Base-by-base conservation (phyloP, 2,329 filamentous ascomycete genomes). In the Epicoccum nigrum region DNA sequence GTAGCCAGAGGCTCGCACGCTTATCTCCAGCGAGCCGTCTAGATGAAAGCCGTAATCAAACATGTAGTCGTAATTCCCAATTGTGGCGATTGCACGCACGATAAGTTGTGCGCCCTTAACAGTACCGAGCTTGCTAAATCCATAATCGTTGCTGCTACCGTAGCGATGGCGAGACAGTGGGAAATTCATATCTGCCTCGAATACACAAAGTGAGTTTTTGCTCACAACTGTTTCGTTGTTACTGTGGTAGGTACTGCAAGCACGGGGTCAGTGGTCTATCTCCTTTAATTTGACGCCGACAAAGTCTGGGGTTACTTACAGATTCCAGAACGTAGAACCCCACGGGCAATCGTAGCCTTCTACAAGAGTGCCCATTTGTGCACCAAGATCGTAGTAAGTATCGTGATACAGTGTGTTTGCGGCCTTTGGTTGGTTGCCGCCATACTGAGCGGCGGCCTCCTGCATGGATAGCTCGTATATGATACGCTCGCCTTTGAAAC, bases 401-500 rank as follows among this genome's bases (percentile, higher is more conserved):
- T 83, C 80, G 2, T 81, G 69, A 49, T 80, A 82, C n/a, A 74
- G 65, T 0, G 74, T 77, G 9, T 73, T 74, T 1, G 74, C 74
- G 51, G 77, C 75, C 1, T 75, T 61, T 0, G 77, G 80, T 42
- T 82, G 77, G 34, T 45, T 40, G 2, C 51, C 73, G 6, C 78
- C 79, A 47, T 83, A 83, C 47, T 83, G 80, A 0, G 80, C 78
- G 7, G 81, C 68, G 0, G 81, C 81, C 60, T 85, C 81, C 64
- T 84, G 79, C 3, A 85, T 71, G 1, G 77, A 77, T 1, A 85
- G 70, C 56, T 85, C 81, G 51, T 84, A 85, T 4, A 85, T 66
- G 9, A 85, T 70, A 2, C 80, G 70, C 52, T 83, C 75, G 9
- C 79, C 81, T 56, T 82, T 80, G 72, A 79, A 83, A 16, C 73